These are phyloP conservation scores for Dryas octopetala DNA, from an alignment of 306 rosid genomes.

Conservation along the genomic window DNA sequence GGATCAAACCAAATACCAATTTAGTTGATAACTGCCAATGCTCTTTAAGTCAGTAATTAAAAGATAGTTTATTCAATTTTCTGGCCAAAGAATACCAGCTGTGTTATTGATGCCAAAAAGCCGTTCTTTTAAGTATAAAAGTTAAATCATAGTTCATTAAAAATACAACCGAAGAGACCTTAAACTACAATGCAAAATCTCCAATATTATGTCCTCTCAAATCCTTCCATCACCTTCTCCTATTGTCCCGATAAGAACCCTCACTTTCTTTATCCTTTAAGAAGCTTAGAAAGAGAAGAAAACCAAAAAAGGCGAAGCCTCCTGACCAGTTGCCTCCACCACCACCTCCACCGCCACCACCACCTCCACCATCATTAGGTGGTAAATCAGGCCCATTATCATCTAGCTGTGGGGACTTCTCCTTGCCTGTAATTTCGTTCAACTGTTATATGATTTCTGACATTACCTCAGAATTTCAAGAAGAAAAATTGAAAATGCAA, in stretches of 20 bases:
- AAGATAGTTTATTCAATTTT: background rate
- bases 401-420: conserved; percentile 82
- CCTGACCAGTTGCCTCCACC: conserved; percentile 98
- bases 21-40: too few relatives aligned
- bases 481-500: conserved; percentile 5
- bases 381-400: conserved; percentile 85
- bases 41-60: too few relatives aligned
- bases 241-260: conserved; percentile 48
- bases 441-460: conserved; percentile 6
- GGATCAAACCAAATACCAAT: too few relatives aligned
- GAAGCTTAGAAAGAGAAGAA: conserved; percentile 89
- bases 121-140: background rate
- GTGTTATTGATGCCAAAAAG: background rate
- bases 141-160: background rate
- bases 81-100: background rate
- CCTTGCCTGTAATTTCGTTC: conserved; percentile 69
- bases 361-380: conserved; percentile 85
- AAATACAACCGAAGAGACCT: background rate
- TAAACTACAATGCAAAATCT: background rate
- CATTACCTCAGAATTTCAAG: conserved; percentile 4
- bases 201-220: background rate
- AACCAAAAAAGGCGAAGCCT: conserved; percentile 95
- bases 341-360: conserved; percentile 95
- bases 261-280: conserved; percentile 86
- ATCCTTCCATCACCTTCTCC: conserved; percentile 53